Conservation (phyloP, 2,329 filamentous ascomycete genomes). For the Zymoseptoria passerinii region DNA sequence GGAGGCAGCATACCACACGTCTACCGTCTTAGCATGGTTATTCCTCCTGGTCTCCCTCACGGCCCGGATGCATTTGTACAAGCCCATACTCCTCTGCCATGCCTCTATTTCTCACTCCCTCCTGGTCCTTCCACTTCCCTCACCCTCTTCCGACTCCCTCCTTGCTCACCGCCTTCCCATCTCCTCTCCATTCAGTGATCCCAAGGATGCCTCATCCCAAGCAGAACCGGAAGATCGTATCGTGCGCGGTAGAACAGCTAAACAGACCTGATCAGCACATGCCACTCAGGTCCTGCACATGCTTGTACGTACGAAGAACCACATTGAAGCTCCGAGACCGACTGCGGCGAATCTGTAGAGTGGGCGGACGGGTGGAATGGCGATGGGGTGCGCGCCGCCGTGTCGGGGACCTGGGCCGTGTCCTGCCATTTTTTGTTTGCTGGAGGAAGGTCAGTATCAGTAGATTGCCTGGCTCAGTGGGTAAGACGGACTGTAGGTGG, state of each 20-base stretch:
- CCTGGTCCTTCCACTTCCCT: not conserved
- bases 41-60: no score
- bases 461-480: not conserved
- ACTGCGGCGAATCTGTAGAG: constrained; percentile 82
- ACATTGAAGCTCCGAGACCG: constrained; percentile 89
- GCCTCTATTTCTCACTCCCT: not conserved
- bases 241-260: constrained; percentile 94
- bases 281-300: not conserved
- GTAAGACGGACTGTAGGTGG: not conserved
- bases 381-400: constrained; percentile 42
- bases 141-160: not conserved
- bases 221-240: constrained; percentile 82
- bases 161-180: not conserved
- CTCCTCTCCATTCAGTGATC: constrained; percentile 57
- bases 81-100: not conserved
- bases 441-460: not conserved
- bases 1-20: no score
- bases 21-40: no score
- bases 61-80: not conserved
- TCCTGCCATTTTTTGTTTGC: constrained; percentile 18
- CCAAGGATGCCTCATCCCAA: constrained; percentile 96
- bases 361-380: constrained; percentile 54
- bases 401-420: constrained; percentile 29
- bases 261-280: constrained; percentile 5
- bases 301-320: constrained; percentile 70